Conservation (phyloP, 1,284 basidiomycete species). For the Pascua guehoae region DNA sequence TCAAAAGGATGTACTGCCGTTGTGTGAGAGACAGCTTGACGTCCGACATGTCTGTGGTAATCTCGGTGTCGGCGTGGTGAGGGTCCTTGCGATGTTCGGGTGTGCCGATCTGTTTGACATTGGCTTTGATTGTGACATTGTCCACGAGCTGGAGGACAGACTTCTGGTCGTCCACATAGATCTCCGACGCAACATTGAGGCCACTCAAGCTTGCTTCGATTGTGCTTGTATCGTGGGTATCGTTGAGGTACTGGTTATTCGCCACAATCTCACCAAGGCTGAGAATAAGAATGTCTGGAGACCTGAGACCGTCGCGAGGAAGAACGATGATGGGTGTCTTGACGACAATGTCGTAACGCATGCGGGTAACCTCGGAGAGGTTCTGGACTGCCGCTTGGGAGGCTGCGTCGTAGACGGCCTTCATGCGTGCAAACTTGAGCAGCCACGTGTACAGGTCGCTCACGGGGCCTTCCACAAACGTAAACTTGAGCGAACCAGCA, state of each 20-base stretch:
- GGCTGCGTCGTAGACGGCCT: slow-evolving; percentile 90
- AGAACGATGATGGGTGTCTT: slow-evolving; percentile 92
- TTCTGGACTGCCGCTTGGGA: slow-evolving; percentile 86
- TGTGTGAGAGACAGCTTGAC: slow-evolving; percentile 86
- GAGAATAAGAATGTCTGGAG: slow-evolving; percentile 70
- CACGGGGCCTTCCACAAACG: slow-evolving; percentile 82
- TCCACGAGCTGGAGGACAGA: slow-evolving; percentile 81
- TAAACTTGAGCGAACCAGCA: slow-evolving; percentile 86
- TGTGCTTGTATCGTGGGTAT: slow-evolving; percentile 56
- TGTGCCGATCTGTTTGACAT: slow-evolving; percentile 59
- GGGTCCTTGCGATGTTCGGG: slow-evolving; percentile 50
- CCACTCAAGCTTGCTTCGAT: slow-evolving; percentile 78
- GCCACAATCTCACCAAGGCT: slow-evolving; percentile 87
- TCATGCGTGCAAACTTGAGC: slow-evolving; percentile 81
- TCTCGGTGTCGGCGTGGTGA: slow-evolving; percentile 64
- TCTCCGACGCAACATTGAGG: slow-evolving; percentile 74
- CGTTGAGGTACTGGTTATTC: slow-evolving; percentile 67
- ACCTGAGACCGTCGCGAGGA: slow-evolving; percentile 65
- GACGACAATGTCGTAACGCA: slow-evolving; percentile 87
- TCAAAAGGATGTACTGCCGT: slow-evolving; percentile 76
- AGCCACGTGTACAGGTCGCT: slow-evolving; percentile 82
- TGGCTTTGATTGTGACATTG: slow-evolving; percentile 75
- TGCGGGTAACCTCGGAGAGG: slow-evolving; percentile 76
- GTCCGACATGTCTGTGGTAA: slow-evolving; percentile 69
- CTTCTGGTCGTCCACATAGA: slow-evolving; percentile 55